Evolutionary conservation across 352 stramenopile genomes (phyloP).

Genomic region (Pythium monospermum): DNA sequence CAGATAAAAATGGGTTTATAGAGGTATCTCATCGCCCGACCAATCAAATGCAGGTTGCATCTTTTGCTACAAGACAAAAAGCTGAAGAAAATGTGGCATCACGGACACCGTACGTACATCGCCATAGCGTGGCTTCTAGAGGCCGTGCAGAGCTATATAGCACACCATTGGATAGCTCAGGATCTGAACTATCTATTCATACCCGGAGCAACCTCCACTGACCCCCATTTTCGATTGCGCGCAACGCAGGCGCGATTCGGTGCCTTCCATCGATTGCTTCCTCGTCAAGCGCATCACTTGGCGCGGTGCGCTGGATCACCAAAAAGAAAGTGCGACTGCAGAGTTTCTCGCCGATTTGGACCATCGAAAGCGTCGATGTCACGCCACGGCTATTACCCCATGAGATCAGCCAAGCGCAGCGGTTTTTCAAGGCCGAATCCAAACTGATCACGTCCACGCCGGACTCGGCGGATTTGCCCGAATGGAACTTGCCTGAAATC

Average conservation of each 20-base stretch:
- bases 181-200: neutral
- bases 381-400: slow-evolving; percentile 48
- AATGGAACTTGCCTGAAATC: slow-evolving; percentile 72
- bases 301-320: slow-evolving; percentile 20
- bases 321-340: slow-evolving; percentile 61
- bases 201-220: neutral
- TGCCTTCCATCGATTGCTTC: neutral
- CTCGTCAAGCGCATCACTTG: neutral
- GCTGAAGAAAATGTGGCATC: no score
- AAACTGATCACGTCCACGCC: slow-evolving; percentile 64
- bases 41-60: no score
- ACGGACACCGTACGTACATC: no score
- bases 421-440: slow-evolving; percentile 50
- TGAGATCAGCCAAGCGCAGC: slow-evolving; percentile 54
- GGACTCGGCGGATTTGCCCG: slow-evolving; percentile 52
- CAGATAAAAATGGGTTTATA: no score
- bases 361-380: slow-evolving; percentile 50
- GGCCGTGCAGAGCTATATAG: no score
- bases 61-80: no score
- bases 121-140: no score
- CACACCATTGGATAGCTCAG: no score
- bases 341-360: slow-evolving; percentile 43
- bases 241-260: no score
- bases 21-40: no score
- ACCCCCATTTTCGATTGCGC: no score